Conservation (phyloP, 2,329 filamentous ascomycete genomes). For the Cryphonectria japonica region DNA sequence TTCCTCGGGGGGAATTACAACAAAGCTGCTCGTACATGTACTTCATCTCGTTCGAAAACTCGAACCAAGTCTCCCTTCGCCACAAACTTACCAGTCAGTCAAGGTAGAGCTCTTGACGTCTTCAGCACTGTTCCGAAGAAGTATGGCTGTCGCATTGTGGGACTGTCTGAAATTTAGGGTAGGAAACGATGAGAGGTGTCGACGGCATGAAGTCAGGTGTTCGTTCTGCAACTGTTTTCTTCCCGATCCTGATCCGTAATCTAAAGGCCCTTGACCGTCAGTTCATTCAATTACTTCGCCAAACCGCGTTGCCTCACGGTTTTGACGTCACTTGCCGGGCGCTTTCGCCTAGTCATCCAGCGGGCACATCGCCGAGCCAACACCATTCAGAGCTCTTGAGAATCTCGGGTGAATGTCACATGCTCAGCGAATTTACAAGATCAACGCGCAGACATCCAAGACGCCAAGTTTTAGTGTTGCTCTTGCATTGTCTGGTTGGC, state of each 20-base stretch:
- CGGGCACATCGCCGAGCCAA: not conserved
- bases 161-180: not conserved
- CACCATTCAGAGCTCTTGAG: not conserved
- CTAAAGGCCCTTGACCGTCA: not conserved
- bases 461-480: not conserved
- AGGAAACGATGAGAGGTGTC: not conserved
- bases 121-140: not conserved
- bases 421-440: not conserved
- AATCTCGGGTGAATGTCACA: too few species aligned
- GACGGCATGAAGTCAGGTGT: not conserved
- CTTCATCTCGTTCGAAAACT: not conserved
- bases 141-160: not conserved
- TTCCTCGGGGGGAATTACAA: not conserved
- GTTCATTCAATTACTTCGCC: not conserved
- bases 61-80: not conserved
- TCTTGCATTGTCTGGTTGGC: not conserved
- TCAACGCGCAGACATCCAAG: not conserved
- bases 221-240: not conserved
- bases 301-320: not conserved
- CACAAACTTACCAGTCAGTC: not conserved
- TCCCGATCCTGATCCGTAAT: not conserved
- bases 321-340: not conserved
- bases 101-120: not conserved
- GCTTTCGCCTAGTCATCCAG: not conserved
- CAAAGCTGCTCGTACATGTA: not conserved